Conservation (phyloP, 495 filamentous ascomycete genomes). For the Penicillium samsonianum region DNA sequence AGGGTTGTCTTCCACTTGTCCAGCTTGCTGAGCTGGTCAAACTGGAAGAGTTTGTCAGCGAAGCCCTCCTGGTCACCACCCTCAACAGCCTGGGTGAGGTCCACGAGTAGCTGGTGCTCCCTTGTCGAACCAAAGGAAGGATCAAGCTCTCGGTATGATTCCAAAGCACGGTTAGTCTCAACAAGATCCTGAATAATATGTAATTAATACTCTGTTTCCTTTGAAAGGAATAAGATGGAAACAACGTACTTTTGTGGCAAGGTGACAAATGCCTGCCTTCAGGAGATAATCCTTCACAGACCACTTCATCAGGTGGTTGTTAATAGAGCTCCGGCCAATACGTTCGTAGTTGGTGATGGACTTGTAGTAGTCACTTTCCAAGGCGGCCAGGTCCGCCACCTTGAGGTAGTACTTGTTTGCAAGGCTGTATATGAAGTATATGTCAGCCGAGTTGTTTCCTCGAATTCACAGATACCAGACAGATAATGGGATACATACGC, state of each 20-base stretch:
- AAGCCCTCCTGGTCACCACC: conserved; percentile 75
- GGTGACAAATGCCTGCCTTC: conserved; percentile 82
- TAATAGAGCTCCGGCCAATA: conserved; percentile 68
- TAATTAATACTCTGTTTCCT: background rate
- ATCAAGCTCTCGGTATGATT: conserved; percentile 81
- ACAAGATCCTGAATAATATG: conserved; percentile 59
- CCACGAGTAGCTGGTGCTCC: conserved; percentile 76
- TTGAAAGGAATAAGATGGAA: background rate
- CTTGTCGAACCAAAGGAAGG: conserved; percentile 69
- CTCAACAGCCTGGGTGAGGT: conserved; percentile 71
- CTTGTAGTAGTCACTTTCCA: conserved; percentile 78
- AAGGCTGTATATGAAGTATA: conserved; percentile 47
- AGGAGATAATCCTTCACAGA: conserved; percentile 91
- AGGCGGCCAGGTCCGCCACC: conserved; percentile 79
- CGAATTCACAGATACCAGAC: background rate
- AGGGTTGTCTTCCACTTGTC: conserved; percentile 96
- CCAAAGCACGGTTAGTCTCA: conserved; percentile 71
- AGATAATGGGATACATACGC: conserved; percentile 56
- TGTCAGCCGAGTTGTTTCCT: conserved; percentile 8
- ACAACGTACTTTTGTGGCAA: conserved; percentile 62
- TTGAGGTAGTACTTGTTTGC: conserved; percentile 92
- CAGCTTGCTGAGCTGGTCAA: conserved; percentile 84
- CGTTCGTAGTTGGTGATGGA: conserved; percentile 79
- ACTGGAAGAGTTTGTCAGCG: conserved; percentile 82
- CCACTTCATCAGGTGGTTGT: conserved; percentile 85